Conservation (phyloP, 1,139 yeast species). For the Suhomyces panamericanus region DNA sequence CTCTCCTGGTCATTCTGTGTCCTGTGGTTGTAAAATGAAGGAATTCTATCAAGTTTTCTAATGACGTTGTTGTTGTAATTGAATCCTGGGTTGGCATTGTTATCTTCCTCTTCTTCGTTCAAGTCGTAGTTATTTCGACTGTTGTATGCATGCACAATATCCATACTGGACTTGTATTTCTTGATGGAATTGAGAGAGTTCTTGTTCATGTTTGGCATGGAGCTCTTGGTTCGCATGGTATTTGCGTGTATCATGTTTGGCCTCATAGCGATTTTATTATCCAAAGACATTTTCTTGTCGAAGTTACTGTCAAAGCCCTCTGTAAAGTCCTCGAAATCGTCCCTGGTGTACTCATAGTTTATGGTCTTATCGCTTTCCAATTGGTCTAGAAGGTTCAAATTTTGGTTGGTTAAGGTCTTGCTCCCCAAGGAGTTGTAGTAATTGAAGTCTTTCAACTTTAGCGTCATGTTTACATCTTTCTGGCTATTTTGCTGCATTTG, state of each 20-base stretch:
- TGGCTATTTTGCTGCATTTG: slow-evolving; percentile 13
- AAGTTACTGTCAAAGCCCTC: slow-evolving; percentile 32
- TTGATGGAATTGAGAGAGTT: slow-evolving; percentile 19
- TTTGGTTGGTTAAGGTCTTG: slow-evolving; percentile 16
- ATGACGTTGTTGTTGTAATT: slow-evolving; percentile 38
- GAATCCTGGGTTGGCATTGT: slow-evolving; percentile 22
- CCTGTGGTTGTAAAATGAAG: slow-evolving; percentile 37
- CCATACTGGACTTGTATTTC: slow-evolving; percentile 38
- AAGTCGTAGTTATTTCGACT: slow-evolving; percentile 13
- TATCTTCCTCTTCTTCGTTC: slow-evolving; percentile 14
- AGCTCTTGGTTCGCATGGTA: slow-evolving; percentile 19
- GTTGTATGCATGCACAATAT: slow-evolving; percentile 16
- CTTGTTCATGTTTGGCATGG: slow-evolving; percentile 29
- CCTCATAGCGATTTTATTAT: slow-evolving; percentile 5
- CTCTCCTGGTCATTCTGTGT: slow-evolving; percentile 6
- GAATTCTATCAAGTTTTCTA: slow-evolving; percentile 43
- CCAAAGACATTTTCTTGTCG: slow-evolving; percentile 11
- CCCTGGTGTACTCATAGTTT: slow-evolving; percentile 39
- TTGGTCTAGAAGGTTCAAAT: slow-evolving; percentile 26
- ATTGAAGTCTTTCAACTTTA: slow-evolving; percentile 34
- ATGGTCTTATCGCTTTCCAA: slow-evolving; percentile 38
- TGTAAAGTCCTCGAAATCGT: slow-evolving; percentile 43
- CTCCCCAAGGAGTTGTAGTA: slow-evolving; percentile 11
- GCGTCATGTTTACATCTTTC: slow-evolving; percentile 25
- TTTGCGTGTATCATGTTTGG: neutral